Evolutionary conservation across 2,329 filamentous ascomycete species (phyloP).

Genomic region (Curvularia sp.): DNA sequence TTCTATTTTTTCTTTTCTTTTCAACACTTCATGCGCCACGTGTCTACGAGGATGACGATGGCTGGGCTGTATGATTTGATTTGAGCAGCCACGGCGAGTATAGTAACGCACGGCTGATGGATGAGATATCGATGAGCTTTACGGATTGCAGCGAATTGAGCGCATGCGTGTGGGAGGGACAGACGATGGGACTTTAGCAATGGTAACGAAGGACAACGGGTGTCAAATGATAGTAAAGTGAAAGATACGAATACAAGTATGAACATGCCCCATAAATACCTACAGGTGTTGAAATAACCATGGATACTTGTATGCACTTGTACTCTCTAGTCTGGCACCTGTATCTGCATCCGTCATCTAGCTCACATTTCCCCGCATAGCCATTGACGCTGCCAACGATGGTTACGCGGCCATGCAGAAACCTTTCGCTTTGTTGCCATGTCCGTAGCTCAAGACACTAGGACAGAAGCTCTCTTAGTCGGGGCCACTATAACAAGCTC

Average conservation of each 20-base stretch:
- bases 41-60: background rate
- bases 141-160: background rate
- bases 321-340: background rate
- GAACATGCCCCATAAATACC: background rate
- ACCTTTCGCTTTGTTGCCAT: too few species aligned
- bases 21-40: background rate
- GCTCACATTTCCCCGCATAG: background rate
- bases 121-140: constrained; percentile 1
- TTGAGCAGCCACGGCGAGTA: background rate
- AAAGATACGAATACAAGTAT: background rate
- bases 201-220: background rate
- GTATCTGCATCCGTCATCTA: background rate
- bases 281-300: background rate
- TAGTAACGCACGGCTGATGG: background rate
- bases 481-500: background rate
- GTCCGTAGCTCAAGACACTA: background rate
- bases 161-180: background rate
- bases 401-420: background rate
- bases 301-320: background rate
- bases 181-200: background rate
- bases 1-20: background rate
- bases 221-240: background rate
- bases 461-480: background rate
- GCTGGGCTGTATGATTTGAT: background rate
- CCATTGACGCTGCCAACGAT: background rate